phyloP scores from a whole-genome alignment of 805 yeast species.

The Teunomyces panamensis region DNA sequence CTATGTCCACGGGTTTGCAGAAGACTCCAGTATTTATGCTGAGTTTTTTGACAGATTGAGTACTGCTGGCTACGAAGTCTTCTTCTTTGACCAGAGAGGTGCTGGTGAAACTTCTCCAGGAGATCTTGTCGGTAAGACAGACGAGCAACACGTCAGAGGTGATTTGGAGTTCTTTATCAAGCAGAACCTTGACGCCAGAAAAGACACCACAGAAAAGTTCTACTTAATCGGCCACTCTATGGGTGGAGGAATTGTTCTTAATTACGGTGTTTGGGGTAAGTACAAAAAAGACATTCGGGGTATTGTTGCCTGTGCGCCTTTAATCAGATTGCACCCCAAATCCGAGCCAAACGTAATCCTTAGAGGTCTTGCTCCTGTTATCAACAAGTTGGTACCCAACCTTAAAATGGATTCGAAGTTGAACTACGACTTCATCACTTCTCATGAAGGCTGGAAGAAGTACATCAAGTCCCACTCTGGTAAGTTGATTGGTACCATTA shows the following conservation, averaged over 20 bases:
- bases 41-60: conserved; percentile 54
- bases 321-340: conserved; percentile 54
- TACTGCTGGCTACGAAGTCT: conserved; percentile 57
- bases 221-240: conserved; percentile 69
- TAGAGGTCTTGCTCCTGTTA: conserved; percentile 39
- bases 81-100: conserved; percentile 74
- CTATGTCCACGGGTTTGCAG: conserved; percentile 72
- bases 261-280: conserved; percentile 59
- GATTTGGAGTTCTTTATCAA: conserved; percentile 61
- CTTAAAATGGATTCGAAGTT: conserved; percentile 54
- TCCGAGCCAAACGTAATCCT: conserved; percentile 52
- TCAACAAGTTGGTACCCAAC: conserved; percentile 42
- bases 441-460: conserved; percentile 43
- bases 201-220: conserved; percentile 35
- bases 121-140: conserved; percentile 50
- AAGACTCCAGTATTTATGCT: conserved; percentile 47
- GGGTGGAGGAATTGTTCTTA: conserved; percentile 75
- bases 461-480: conserved; percentile 40
- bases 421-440: conserved; percentile 52
- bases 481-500: conserved; percentile 50
- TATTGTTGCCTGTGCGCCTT: conserved; percentile 56
- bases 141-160: conserved; percentile 53
- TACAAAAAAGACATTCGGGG: conserved; percentile 45
- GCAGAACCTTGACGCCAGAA: conserved; percentile 35
- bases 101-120: conserved; percentile 65